Conservation (phyloP, 495 filamentous ascomycete genomes). For the Xeromyces bisporus region DNA sequence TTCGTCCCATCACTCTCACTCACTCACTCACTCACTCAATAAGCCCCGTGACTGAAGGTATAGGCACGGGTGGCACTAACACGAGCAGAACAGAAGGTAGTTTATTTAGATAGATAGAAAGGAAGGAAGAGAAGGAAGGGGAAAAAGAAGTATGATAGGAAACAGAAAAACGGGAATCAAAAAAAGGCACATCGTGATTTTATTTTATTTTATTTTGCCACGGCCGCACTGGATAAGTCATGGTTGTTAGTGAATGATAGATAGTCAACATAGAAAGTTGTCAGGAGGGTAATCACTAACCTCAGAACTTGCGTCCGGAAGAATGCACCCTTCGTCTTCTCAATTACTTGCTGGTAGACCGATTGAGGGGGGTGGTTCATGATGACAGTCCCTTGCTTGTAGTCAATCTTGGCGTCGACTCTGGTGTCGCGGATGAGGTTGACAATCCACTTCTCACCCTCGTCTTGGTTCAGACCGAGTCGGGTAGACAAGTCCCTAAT, state of each 20-base stretch:
- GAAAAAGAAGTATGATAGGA: too few species aligned
- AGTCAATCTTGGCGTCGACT: constrained; percentile 97
- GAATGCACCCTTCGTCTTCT: constrained; percentile 88
- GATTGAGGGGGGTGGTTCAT: constrained; percentile 99
- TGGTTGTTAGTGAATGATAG: not conserved
- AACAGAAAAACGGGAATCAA: constrained; percentile 12
- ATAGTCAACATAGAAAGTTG: too few species aligned
- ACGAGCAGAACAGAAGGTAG: constrained; percentile 24
- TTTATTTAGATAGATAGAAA: too few species aligned
- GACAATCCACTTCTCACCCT: constrained; percentile 99
- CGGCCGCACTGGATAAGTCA: constrained; percentile 22
- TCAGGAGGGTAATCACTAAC: constrained; percentile 10
- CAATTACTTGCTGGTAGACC: constrained; percentile 97
- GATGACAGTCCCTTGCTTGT: constrained; percentile 92
- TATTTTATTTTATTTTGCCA: constrained; percentile 36
- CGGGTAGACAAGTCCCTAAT: constrained; percentile 68
- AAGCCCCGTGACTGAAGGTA: constrained; percentile 16
- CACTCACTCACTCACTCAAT: too few species aligned
- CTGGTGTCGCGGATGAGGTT: constrained; percentile 95
- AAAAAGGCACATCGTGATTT: constrained; percentile 1
- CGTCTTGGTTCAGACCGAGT: constrained; percentile 75
- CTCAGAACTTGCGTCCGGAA: constrained; percentile 69
- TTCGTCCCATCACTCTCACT: constrained; percentile 24
- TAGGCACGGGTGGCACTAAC: constrained; percentile 22
- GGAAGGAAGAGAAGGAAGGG: constrained; percentile 13